These are phyloP conservation scores for Fusarium domesticum DNA, from an alignment of 2,329 filamentous ascomycete species.

Conservation along the genomic window DNA sequence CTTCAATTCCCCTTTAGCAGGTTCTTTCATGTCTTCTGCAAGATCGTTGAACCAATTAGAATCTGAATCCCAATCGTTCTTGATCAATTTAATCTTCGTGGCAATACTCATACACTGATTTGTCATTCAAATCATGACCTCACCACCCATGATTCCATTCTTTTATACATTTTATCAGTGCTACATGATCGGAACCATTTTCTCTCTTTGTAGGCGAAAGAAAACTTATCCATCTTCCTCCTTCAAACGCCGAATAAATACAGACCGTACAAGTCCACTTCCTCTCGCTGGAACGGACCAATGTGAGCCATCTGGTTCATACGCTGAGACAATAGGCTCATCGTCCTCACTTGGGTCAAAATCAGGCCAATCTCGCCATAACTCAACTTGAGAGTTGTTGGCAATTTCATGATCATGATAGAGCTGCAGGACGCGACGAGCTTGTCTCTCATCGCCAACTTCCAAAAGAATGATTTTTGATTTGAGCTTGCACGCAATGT, in stretches of 20 bases:
- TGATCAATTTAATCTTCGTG: constrained; percentile 2
- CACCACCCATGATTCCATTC: neutral
- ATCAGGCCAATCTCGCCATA: constrained; percentile 70
- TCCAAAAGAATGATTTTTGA: constrained; percentile 65
- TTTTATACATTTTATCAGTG: constrained; percentile 6
- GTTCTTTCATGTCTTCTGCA: no score
- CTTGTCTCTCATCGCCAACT: constrained; percentile 68
- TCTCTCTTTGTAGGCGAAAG: no score
- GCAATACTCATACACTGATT: constrained; percentile 3
- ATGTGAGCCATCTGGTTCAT: constrained; percentile 4
- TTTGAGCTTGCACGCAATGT: constrained; percentile 47
- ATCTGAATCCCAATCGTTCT: no score
- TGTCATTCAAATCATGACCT: constrained; percentile 6
- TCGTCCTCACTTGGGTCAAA: constrained; percentile 31
- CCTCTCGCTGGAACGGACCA: constrained; percentile 42
- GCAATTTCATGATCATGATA: constrained; percentile 34
- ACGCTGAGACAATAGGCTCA: constrained; percentile 23
- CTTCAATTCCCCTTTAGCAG: no score
- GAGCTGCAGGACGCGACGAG: constrained; percentile 56
- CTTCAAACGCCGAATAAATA: constrained; percentile 29
- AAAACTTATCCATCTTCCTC: neutral
- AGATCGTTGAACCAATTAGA: no score
- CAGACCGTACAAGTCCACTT: constrained; percentile 46
- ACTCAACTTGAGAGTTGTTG: constrained; percentile 47
- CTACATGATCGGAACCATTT: neutral